Base-by-base conservation (phyloP, 257 asterid species). In the Osmanthus fragrans region DNA sequence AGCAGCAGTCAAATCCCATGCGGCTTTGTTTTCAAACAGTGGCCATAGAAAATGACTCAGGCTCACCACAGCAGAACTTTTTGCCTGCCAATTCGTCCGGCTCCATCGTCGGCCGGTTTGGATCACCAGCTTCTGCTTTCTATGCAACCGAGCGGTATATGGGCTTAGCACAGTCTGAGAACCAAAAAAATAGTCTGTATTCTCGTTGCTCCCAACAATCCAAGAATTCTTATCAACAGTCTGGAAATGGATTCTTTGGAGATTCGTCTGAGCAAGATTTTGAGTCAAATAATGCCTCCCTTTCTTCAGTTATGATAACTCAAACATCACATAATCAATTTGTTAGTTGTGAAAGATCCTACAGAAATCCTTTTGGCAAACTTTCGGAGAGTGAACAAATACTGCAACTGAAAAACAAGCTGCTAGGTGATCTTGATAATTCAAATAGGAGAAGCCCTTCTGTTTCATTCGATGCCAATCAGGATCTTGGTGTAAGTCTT, bases 91-190 rank as follows among this genome's bases (percentile, higher is more conserved):
- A 65, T 73, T 54, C 88, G 23, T 74, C 87, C 6, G 84, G 83
- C 70, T 77, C 89, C 15, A 86, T 90, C 18, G 84, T 91, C 42
- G 76, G 88, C 80, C 81, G 82, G 80, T 82, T 89, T n/a, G 95
- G 90, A 81, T 84, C 97, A 32, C 90, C 91, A 0, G 79, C 90
- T 30, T 29, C 86, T 7, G 89, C 95, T 10, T 88, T 91, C 72
- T 83, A 80, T 70, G 85, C 90, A 3, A 82, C 94, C 1, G 96
- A 89, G 69, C 71, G 78, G 8, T 85, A 39, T 76, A 88, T 87
- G 85, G 89, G 90, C 15, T 84, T 89, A 67, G 70, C 94, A 42
- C 86, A 80, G 49, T 75, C 32, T 77, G 92, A 82, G 71, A 33
- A 75, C 78, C 80, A 75, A 40, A 77, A 71, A 71, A 80, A 72